Percentiles rank a stretch among this genome's conserved stretches.
Conservation (phyloP, 2,329 filamentous ascomycete species). For the Alternaria brassicicola region DNA sequence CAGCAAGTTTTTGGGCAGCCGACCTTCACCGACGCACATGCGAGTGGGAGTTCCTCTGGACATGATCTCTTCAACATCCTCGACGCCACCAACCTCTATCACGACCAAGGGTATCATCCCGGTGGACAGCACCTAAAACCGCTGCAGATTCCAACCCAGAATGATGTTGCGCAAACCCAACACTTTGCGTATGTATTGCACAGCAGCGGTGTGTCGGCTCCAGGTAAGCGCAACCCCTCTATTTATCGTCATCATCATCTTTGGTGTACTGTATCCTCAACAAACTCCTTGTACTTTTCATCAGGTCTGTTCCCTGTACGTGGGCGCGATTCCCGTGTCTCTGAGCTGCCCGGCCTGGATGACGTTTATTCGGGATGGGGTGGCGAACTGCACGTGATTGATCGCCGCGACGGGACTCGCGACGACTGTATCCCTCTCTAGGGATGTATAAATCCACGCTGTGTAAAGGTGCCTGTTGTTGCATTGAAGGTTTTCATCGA, state of each 20-base stretch:
- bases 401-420: conserved; percentile 13
- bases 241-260: conserved; percentile 1
- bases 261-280: conserved; percentile 7
- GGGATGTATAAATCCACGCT: conserved; percentile 28
- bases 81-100: conserved; percentile 36
- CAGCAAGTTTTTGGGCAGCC: conserved; percentile 44
- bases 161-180: conserved; percentile 24
- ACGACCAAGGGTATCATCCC: conserved; percentile 31
- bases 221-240: conserved; percentile 28
- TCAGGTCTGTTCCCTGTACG: conserved; percentile 12
- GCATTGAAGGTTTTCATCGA: neutral
- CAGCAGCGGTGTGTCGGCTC: conserved; percentile 26
- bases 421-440: conserved; percentile 18
- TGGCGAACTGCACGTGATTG: conserved; percentile 29
- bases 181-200: conserved; percentile 30
- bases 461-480: conserved; percentile 7
- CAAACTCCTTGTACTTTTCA: conserved; percentile 7
- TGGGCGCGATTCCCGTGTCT: conserved; percentile 16
- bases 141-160: conserved; percentile 21
- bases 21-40: conserved; percentile 47
- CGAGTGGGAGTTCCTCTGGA: conserved; percentile 50
- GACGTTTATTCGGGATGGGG: conserved; percentile 30
- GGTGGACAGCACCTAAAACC: conserved; percentile 20
- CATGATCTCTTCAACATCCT: conserved; percentile 43
- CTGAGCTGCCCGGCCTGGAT: conserved; percentile 26